Conservation (phyloP, 345 rosid genomes). For the Populus ilicifolia region DNA sequence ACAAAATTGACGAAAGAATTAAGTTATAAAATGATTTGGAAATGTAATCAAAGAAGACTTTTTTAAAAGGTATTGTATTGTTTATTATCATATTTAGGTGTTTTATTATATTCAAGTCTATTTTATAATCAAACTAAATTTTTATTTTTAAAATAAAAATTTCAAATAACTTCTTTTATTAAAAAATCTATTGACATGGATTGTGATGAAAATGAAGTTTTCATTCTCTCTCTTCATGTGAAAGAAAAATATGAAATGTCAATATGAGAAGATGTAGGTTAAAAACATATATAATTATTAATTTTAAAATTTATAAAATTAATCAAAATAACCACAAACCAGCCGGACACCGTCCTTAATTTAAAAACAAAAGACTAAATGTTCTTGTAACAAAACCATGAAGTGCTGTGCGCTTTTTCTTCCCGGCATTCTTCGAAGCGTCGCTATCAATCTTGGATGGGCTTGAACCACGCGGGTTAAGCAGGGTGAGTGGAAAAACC, state of each 20-base stretch:
- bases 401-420: too few species aligned
- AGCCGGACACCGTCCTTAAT: too few species aligned
- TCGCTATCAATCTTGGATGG: too few species aligned
- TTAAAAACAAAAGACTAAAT: background rate
- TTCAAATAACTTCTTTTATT: background rate
- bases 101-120: background rate
- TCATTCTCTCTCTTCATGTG: accelerated
- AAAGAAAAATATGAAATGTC: background rate
- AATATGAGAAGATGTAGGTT: too few species aligned
- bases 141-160: background rate
- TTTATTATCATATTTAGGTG: background rate
- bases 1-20: background rate
- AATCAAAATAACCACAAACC: accelerated
- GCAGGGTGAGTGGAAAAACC: background rate
- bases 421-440: too few species aligned
- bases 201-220: background rate
- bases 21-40: background rate
- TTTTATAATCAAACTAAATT: background rate
- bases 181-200: background rate
- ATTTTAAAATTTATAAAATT: too few species aligned
- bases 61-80: background rate
- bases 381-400: background rate
- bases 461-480: background rate
- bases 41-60: background rate
- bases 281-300: accelerated